Conservation (phyloP, 1,139 yeast genomes). For the Hansenula anomala region DNA sequence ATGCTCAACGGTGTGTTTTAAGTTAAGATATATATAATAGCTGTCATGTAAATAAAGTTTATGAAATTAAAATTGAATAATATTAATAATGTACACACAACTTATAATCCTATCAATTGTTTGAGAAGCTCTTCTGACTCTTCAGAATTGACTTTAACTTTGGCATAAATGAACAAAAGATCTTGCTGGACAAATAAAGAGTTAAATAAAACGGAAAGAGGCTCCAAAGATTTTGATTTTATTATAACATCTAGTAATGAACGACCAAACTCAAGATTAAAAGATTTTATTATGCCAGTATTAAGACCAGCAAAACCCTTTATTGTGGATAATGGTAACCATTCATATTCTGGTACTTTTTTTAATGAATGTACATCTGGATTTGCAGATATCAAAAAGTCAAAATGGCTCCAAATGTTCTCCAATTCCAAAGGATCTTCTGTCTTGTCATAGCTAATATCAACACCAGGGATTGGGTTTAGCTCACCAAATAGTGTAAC, state of each 20-base stretch:
- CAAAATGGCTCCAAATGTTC: constrained; percentile 48
- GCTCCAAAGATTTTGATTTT: constrained; percentile 8
- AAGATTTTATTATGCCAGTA: constrained; percentile 14
- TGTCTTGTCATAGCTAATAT: constrained; percentile 68
- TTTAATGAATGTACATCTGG: constrained; percentile 19
- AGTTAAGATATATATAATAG: background rate
- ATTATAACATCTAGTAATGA: constrained; percentile 12
- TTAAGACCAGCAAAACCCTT: constrained; percentile 34
- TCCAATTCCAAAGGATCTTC: constrained; percentile 42
- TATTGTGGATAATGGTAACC: constrained; percentile 35
- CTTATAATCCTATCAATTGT: background rate
- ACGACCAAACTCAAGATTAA: constrained; percentile 8
- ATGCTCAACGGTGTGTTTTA: constrained; percentile 14
- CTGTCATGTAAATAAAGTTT: constrained; percentile 5
- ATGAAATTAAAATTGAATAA: no score
- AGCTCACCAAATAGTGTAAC: constrained; percentile 69
- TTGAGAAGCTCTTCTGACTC: background rate
- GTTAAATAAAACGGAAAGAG: constrained; percentile 12
- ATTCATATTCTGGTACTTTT: constrained; percentile 23
- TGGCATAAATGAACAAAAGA: constrained; percentile 28
- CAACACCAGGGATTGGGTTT: constrained; percentile 20
- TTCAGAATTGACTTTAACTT: constrained; percentile 10
- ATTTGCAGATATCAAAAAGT: constrained; percentile 53
- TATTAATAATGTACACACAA: no score
- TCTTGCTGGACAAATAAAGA: constrained; percentile 22